phyloP scores from a whole-genome alignment of 352 stramenopile species.

The Thalassiosira exigua region DNA sequence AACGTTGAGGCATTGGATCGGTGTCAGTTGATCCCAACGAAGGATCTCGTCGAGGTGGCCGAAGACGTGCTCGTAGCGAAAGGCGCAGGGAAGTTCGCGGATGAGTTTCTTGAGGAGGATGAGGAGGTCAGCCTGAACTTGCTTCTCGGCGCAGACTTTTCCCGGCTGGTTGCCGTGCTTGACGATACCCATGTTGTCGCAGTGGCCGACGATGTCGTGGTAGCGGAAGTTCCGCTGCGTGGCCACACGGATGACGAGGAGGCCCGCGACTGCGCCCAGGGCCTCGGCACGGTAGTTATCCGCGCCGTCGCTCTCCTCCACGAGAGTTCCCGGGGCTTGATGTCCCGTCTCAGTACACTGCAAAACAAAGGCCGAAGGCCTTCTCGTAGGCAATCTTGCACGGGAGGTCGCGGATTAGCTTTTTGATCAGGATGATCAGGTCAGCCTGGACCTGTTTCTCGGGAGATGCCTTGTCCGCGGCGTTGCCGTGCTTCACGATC shows the following conservation, averaged over 20 bases:
- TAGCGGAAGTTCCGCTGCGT: too few species aligned
- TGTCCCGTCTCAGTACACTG: too few species aligned
- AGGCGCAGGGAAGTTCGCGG: neutral
- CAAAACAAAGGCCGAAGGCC: neutral
- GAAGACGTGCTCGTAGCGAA: constrained; percentile 10
- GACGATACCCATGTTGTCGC: constrained; percentile 44
- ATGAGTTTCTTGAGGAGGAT: neutral
- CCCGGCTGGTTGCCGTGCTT: constrained; percentile 23
- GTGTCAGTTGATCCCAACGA: neutral
- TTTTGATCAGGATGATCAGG: constrained; percentile 27
- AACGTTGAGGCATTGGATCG: constrained; percentile 27
- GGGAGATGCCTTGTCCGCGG: neutral
- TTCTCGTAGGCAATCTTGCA: constrained; percentile 2
- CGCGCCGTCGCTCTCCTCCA: too few species aligned
- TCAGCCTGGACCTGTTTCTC: constrained; percentile 46
- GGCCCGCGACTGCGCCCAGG: neutral
- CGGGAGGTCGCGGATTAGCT: neutral
- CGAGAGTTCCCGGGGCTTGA: too few species aligned
- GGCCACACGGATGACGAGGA: neutral
- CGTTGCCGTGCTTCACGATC: constrained; percentile 33
- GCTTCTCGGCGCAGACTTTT: constrained; percentile 7
- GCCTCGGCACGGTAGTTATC: constrained; percentile 5
- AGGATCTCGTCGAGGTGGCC: constrained; percentile 24
- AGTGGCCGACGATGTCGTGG: neutral
- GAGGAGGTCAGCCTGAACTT: constrained; percentile 33